phyloP scores from a whole-genome alignment of 176 grass and related monocot species.

The Oryza glumipatula region DNA sequence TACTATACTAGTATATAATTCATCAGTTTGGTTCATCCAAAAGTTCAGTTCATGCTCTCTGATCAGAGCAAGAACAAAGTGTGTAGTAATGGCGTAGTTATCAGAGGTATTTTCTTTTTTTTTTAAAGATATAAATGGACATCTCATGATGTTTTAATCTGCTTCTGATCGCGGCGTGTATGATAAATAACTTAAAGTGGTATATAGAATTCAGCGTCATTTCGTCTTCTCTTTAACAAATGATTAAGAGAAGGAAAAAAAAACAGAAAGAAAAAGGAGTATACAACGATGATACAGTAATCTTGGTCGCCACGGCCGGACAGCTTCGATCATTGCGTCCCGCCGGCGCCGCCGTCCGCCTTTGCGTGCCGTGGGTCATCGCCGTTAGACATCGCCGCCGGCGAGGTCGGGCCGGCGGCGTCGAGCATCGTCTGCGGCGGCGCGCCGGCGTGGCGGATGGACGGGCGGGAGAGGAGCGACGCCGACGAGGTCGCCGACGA shows the following conservation, averaged over 20 bases:
- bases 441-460: neutral
- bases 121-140: neutral
- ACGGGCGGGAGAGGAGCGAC: slow-evolving; percentile 52
- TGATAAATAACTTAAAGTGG: too few species aligned
- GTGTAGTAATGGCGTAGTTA: too few species aligned
- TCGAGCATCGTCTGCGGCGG: slow-evolving; percentile 2
- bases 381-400: neutral
- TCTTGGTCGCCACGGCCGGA: too few species aligned
- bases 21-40: too few species aligned
- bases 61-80: too few species aligned
- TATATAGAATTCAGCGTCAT: neutral
- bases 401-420: neutral
- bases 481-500: slow-evolving; percentile 68
- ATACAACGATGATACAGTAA: neutral
- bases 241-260: neutral
- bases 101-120: too few species aligned
- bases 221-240: neutral
- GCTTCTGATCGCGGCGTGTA: neutral
- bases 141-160: neutral
- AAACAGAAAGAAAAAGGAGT: neutral
- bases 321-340: slow-evolving; percentile 13
- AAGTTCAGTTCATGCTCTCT: too few species aligned
- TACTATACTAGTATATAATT: too few species aligned
- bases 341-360: neutral
- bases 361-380: slow-evolving; percentile 10